Evolutionary conservation across 1,284 basidiomycete genomes (phyloP), one percentile per base, ranked within the genome.

Genomic region (Pascua sp.): DNA sequence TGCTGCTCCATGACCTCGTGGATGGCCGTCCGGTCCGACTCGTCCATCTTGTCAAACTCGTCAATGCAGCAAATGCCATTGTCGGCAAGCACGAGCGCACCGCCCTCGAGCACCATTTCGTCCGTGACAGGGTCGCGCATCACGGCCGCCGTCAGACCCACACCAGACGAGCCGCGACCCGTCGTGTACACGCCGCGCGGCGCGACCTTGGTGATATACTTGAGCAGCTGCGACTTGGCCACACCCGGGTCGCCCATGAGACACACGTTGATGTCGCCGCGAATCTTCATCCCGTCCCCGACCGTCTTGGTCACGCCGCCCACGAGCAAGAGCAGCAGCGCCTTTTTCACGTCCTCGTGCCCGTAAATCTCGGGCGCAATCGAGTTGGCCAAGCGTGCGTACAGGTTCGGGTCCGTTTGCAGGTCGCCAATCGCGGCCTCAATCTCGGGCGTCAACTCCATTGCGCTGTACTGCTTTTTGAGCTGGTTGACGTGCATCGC

Each of bases 1-100:
- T 99, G 95, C 73, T 99, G 95, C 77, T 99, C 95, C 96, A 99
- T 99, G 56, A 98, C 96, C 83, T 99, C 96, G 80, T 99, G 96
- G 63, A 99, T 98, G 12, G 96, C 92, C 0, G 96, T 98, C 61
- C 96, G 84, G 77, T 98, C 96, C 2, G 90, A 78, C 77, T 98
- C 96, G 66, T 98, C 96, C 96, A 99, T 99, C 79, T 99, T 98
- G 81, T 99, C 96, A 75, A 99, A 99, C 74, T 99, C 96, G 71
- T 99, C 96, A 66, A 99, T 98, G 77, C 95, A 98, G 79, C 94
- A 97, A 70, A 99, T 98, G 39, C 96, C 96, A 67, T 98, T 98
- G 78, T 99, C 96, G 5, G 96, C 96, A 32, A 99, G 84, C 2
- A 99, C 96, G 43, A 99, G 84, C 9, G 96, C 96, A 49, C 96